Base-by-base conservation (phyloP, 495 filamentous ascomycete species). In the Thermothielavioides terrestris region DNA sequence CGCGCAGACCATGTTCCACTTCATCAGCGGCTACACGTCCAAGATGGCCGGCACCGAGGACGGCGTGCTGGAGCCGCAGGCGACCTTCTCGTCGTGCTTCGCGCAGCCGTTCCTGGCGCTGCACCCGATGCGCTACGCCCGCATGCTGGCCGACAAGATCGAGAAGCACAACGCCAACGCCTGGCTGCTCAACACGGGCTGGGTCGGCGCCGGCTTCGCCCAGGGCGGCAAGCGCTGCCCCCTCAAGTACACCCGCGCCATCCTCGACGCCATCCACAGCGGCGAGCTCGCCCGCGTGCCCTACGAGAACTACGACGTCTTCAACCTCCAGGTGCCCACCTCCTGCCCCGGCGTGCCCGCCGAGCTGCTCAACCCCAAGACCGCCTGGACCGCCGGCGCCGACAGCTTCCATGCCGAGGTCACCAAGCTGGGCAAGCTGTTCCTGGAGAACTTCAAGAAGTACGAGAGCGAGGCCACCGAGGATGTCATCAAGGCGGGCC, bases 31-130 rank as follows among this genome's bases (percentile, higher is more conserved):
- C 62, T 98, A 98, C 78, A 98, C 92, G 48, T 97, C 94, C 61
- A 98, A 98, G 84, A 97, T 98, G 94, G 94, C 91, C 53, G 92
- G 92, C 62, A 98, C 92, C 39, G 92, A 98, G 73, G 86, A 96
- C 45, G 92, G 92, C 68, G 81, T 98, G 45, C 88, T 86, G 14
- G 92, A 98, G 75, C 92, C 92, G 57, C 86, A 95, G 74, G 92
- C 92, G 3, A 98, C 92, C 60, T 98, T 98, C 85, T 95, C 89
- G 15, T 94, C 91, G 25, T 98, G 92, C 84, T 98, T 98, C 73
- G 92, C 94, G 40, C 92, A 98, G 73, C 92, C 92, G 50, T 98
- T 98, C 88, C 77, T 98, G 58, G 92, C 92, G 40, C 83, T 98
- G 39, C 94, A 97, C 79, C 92, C 92, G 54, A 98, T 98, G 94